Evolutionary conservation across 345 rosid genomes (phyloP), one percentile per base, ranked within the genome.

Genomic region (Eucalyptus regnans): DNA sequence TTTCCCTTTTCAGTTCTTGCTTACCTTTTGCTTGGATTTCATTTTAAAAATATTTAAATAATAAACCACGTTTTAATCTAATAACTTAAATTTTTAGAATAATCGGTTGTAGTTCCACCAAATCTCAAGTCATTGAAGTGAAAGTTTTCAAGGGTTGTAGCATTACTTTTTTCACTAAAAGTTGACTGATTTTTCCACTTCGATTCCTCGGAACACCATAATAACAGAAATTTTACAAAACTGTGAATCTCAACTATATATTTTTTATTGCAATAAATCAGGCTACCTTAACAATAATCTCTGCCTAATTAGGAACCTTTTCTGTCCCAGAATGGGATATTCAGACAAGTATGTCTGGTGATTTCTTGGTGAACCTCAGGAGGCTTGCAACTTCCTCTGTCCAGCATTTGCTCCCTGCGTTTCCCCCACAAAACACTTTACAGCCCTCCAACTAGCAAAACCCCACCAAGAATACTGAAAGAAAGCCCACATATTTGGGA

Each of bases 341-440:
- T 76, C 46, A 76, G 48, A 76, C 46, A 37, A 20, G 48, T 41
- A 20, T 76, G 83, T 41, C 8, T 11, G 83, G 83, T 37, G 48
- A 76, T 76, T 76, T 76, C 83, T 41, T 41, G 48, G 48, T 41
- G 48, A 10, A 76, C 48, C 48, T 76, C 9, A 37, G 14, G 48
- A 76, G 83, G 15, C 83, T 20, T 76, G 83, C 6, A 5, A 43
- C 50, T 48, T 81, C 86, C 50, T 49, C 46, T 25, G 18, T n/a
- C 76, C 41, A 64, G 41, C 76, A 14, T 13, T 87, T 91, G 88
- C 89, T 96, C 99, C 92, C 86, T 96, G 91, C 88, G 93, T 92
- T 96, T 96, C 7, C 96, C 99, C 99, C 98, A 96, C 66, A 97
- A 66, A 15, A 97, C 98, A 92, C 95, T 93, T 29, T 96, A 97